A percentile compares a stretch with the other conserved stretches of the same genome.
Evolutionary conservation across 352 stramenopile species (phyloP).

Genomic region (Phytophthora citrophthora): DNA sequence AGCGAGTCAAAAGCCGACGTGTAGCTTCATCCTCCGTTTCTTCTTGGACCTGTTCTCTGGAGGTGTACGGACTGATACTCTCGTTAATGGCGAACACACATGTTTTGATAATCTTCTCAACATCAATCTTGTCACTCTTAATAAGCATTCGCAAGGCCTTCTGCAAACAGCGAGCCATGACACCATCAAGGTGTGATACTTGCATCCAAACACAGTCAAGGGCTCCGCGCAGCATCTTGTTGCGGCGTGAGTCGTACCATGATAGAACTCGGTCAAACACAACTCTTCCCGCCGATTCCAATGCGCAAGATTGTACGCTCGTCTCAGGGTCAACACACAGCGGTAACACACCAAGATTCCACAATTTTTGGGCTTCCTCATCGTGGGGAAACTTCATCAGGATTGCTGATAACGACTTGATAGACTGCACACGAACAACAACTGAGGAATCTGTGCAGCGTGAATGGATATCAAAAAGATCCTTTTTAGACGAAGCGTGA

Average conservation of each 20-base stretch:
- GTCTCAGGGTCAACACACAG: constrained; percentile 82
- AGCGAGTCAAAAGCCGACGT: constrained; percentile 44
- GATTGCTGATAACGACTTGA: constrained; percentile 82
- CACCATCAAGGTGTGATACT: constrained; percentile 74
- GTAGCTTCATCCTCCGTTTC: constrained; percentile 43
- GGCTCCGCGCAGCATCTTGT: constrained; percentile 30
- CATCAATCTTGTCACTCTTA: constrained; percentile 65
- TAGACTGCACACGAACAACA: constrained; percentile 79
- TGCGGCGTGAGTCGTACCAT: constrained; percentile 60
- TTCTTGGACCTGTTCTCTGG: constrained; percentile 35
- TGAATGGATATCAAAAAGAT: constrained; percentile 81
- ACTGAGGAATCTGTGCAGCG: constrained; percentile 80
- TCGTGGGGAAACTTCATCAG: constrained; percentile 76
- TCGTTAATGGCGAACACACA: constrained; percentile 73
- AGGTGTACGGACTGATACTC: constrained; percentile 45
- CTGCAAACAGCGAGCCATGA: constrained; percentile 79
- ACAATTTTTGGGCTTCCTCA: constrained; percentile 77
- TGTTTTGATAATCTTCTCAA: constrained; percentile 60
- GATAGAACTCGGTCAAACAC: constrained; percentile 72
- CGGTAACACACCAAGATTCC: constrained; percentile 85
- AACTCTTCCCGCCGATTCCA: constrained; percentile 63
- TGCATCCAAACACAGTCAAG: constrained; percentile 65
- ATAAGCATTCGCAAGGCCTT: constrained; percentile 75
- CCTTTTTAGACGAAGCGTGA: constrained; percentile 58
- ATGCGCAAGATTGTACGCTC: constrained; percentile 68